Percentiles rank a stretch among this genome's conserved stretches.
phyloP scores from a whole-genome alignment of 148 eudicot species.

The Silene uniflora region DNA sequence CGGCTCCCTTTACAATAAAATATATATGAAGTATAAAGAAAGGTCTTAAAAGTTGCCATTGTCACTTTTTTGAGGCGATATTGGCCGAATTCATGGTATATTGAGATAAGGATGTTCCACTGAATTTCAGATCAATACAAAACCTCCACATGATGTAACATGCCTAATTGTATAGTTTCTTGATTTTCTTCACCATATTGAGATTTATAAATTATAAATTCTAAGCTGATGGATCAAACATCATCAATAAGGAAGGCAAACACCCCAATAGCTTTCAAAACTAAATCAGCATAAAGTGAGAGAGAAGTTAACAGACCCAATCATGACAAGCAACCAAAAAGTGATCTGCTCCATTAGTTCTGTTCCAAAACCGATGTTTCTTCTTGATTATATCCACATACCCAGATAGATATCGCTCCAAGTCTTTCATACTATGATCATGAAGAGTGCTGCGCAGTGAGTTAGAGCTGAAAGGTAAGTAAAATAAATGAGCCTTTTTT shows the following conservation, averaged over 20 bases:
- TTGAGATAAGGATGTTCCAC: neutral
- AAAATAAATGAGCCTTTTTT: slow-evolving; percentile 72
- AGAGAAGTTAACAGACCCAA: slow-evolving; percentile 47
- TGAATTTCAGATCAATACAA: no score
- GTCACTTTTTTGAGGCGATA: neutral
- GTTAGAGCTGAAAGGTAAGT: slow-evolving; percentile 62
- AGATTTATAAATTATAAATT: no score
- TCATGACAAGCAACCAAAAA: slow-evolving; percentile 86
- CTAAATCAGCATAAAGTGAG: neutral
- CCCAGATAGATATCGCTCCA: slow-evolving; percentile 45
- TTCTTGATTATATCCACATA: slow-evolving; percentile 44
- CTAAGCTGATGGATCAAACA: neutral
- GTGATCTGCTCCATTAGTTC: slow-evolving; percentile 67
- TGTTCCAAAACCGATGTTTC: slow-evolving; percentile 64
- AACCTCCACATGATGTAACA: neutral
- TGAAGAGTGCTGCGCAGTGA: slow-evolving; percentile 38
- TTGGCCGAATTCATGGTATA: neutral
- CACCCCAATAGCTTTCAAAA: neutral
- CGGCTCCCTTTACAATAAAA: no score
- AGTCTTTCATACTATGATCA: slow-evolving; percentile 32
- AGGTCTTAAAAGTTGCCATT: neutral
- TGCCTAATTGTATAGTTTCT: neutral
- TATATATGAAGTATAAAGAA: no score
- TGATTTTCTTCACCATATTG: neutral
- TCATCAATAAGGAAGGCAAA: neutral